Evolutionary conservation across 2,329 filamentous ascomycete species (phyloP).

Genomic region (Neofusicoccum kwambonambiense): DNA sequence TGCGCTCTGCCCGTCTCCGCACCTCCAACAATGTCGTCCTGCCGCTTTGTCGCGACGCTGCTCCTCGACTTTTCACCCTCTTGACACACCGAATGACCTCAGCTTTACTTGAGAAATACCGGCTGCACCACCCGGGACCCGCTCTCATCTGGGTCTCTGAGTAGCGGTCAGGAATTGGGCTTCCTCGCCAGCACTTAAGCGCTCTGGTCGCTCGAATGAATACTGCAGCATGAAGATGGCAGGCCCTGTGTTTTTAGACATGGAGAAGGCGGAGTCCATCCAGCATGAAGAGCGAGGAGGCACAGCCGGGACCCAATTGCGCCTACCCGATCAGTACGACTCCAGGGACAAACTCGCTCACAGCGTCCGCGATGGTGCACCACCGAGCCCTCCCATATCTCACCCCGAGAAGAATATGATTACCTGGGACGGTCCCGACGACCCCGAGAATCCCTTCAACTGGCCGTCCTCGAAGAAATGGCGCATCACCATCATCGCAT

Average conservation of each 20-base stretch:
- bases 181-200: neutral
- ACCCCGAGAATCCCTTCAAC: constrained; percentile 25
- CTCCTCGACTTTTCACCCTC: neutral
- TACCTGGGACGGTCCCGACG: constrained; percentile 1
- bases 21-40: too few species aligned
- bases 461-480: constrained; percentile 35
- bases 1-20: too few species aligned
- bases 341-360: neutral
- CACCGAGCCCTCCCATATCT: neutral
- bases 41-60: too few species aligned
- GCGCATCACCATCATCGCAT: constrained; percentile 32
- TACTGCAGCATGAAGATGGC: neutral
- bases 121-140: neutral
- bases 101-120: too few species aligned
- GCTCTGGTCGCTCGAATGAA: neutral
- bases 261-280: neutral
- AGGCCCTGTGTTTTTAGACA: neutral
- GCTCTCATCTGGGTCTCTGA: neutral
- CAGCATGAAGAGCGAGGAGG: neutral
- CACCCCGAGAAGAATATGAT: neutral
- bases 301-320: neutral
- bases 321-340: neutral
- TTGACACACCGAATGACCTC: neutral
- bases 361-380: neutral
- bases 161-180: neutral